These are phyloP conservation scores for Hyphodiscus hymeniophilus DNA, from an alignment of 495 filamentous ascomycete species.

Conservation along the genomic window DNA sequence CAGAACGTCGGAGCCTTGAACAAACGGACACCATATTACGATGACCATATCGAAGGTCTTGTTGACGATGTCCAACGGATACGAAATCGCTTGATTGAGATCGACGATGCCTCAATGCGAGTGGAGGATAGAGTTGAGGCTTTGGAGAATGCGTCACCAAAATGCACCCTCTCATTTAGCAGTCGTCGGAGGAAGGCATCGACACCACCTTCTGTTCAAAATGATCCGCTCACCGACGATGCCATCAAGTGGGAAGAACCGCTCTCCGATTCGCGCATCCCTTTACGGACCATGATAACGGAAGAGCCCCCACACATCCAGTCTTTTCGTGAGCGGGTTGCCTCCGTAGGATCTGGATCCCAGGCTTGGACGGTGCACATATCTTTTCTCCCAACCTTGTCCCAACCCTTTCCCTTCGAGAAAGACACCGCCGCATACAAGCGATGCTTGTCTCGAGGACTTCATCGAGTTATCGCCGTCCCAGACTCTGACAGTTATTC, in stretches of 20 bases:
- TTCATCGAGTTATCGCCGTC: conserved; percentile 44
- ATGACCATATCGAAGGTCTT: conserved; percentile 35
- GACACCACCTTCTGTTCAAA: conserved; percentile 19
- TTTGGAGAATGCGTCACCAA: conserved; percentile 27
- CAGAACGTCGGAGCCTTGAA: conserved; percentile 37
- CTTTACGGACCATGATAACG: conserved; percentile 3
- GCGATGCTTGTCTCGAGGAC: conserved; percentile 45
- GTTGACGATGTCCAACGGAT: conserved; percentile 35
- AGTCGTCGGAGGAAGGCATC: conserved; percentile 25
- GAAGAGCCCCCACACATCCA: conserved; percentile 14
- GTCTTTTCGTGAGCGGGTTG: conserved; percentile 12
- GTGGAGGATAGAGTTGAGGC: conserved; percentile 44
- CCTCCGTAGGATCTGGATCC: conserved; percentile 13
- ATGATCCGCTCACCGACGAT: conserved; percentile 11
- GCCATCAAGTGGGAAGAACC: conserved; percentile 17
- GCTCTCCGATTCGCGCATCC: conserved; percentile 2
- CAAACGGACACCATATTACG: conserved; percentile 31
- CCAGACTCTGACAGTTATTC: conserved; percentile 37
- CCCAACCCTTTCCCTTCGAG: conserved; percentile 48
- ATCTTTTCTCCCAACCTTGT: conserved; percentile 41
- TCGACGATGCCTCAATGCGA: conserved; percentile 41
- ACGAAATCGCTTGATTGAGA: conserved; percentile 35
- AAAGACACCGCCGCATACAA: conserved; percentile 50
- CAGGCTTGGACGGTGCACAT: conserved; percentile 47
- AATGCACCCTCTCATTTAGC: conserved; percentile 10